Base-by-base conservation (phyloP, 345 rosid species). In the Angophora floribunda region DNA sequence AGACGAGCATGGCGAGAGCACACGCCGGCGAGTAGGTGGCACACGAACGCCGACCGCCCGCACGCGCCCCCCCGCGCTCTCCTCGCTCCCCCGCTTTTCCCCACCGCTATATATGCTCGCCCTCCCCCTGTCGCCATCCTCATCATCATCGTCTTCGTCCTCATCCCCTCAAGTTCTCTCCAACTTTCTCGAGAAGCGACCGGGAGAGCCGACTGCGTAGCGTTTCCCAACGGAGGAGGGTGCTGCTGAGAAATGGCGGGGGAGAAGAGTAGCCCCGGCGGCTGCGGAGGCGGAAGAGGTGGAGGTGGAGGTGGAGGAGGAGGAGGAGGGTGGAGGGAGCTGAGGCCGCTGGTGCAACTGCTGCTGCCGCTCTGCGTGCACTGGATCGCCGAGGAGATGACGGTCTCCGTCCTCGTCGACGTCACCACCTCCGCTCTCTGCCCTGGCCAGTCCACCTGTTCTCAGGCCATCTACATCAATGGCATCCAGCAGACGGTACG, bases 331-430 rank as follows among this genome's bases (percentile, higher is more conserved):
- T 86, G 92, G 15, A 67, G 79, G 88, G 93, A 92, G 85, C 86
- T 94, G 80, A 91, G 91, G 89, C 94, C 93, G 53, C 89, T 94
- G 86, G 86, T 89, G 52, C 94, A 93, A 52, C 86, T 94, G 88
- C 87, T 94, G 89, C 49, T 94, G 57, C 94, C 96, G 19, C 90
- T 94, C 12, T 91, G 90, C 91, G 80, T 93, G 36, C 94, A 94
- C 86, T 94, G 96, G 96, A 86, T 89, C 45, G 96, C 94, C 0
- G 94, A 94, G 91, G 92, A 90, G 90, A 94, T 94, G 96, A 94
- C 96, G 17, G 96, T 94, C 86, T 94, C 96, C 53, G 93, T 94
- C 86, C 94, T 93, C 87, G 94, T 94, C 88, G 96, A 94, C 90
- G 92, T 93, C 88, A 91, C 91, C 84, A 91, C 95, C 65, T 84